Evolutionary conservation across 179 eudicot species (phyloP).

Genomic region (Camellia oleifera): DNA sequence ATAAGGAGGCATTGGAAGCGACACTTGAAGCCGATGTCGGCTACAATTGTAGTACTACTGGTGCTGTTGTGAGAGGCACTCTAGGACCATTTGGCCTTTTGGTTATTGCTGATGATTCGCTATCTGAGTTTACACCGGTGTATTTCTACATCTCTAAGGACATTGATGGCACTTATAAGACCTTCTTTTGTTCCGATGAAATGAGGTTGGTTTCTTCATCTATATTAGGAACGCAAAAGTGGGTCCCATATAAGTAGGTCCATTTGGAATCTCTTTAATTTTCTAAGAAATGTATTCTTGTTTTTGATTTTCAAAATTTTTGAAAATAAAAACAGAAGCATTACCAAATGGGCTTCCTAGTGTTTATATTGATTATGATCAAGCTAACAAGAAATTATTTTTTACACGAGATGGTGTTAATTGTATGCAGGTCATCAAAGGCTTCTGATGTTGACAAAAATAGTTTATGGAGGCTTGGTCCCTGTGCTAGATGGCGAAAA

Average conservation of each 20-base stretch:
- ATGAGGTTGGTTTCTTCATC: conserved; percentile 35
- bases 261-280: no score
- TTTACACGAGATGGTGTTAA: no score
- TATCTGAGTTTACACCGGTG: conserved; percentile 72
- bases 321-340: no score
- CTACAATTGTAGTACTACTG: conserved; percentile 7
- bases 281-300: no score
- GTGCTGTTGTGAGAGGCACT: conserved; percentile 10
- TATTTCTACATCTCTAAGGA: conserved; percentile 75
- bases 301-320: no score
- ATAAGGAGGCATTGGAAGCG: conserved; percentile 44
- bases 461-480: conserved; percentile 36
- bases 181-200: conserved; percentile 80
- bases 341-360: no score
- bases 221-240: no score
- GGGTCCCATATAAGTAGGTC: no score
- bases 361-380: no score
- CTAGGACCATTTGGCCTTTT: conserved; percentile 85
- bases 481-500: no score
- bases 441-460: conserved; percentile 49
- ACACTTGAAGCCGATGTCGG: conserved; percentile 40
- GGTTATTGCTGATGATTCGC: conserved; percentile 66
- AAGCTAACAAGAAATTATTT: no score
- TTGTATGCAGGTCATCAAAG: conserved; percentile 50
- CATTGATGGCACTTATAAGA: conserved; percentile 44